These are phyloP conservation scores for Hyaloscypha variabilis DNA, from an alignment of 495 filamentous ascomycete genomes.

Conservation along the genomic window DNA sequence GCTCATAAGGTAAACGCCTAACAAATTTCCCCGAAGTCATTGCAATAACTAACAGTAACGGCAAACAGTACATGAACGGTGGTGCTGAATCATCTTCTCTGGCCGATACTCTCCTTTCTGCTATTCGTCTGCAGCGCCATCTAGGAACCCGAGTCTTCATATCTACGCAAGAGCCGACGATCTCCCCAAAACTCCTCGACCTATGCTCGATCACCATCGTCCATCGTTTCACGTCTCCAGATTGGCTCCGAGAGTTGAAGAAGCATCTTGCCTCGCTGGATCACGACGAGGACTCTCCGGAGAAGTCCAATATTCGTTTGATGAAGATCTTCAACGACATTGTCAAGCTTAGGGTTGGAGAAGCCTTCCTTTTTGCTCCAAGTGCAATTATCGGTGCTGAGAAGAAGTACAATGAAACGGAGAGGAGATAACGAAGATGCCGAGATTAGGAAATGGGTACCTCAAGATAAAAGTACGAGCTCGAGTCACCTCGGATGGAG, in stretches of 20 bases:
- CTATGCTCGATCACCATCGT: constrained; percentile 75
- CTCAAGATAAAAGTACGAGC: constrained; percentile 42
- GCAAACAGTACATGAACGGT: constrained; percentile 45
- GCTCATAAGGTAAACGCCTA: constrained; percentile 34
- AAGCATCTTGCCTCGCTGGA: constrained; percentile 58
- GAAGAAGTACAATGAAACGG: not conserved
- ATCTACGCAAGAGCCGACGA: constrained; percentile 79
- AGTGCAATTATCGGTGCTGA: constrained; percentile 38
- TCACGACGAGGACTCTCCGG: constrained; percentile 7
- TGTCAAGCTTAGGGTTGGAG: constrained; percentile 59
- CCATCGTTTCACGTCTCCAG: constrained; percentile 72
- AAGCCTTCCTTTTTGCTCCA: constrained; percentile 69
- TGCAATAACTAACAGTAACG: constrained; percentile 21
- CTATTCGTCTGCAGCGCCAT: constrained; percentile 72
- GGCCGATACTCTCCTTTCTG: constrained; percentile 65
- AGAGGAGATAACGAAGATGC: constrained; percentile 21
- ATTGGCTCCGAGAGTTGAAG: constrained; percentile 65
- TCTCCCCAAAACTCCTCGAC: constrained; percentile 67
- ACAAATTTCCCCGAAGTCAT: not conserved
- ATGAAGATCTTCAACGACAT: constrained; percentile 55
- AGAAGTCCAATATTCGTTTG: constrained; percentile 1
- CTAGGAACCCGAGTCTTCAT: constrained; percentile 66
- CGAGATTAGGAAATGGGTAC: constrained; percentile 47
- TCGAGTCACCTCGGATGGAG: constrained; percentile 59
- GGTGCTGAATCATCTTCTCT: constrained; percentile 49